These are phyloP conservation scores for Hypoxylon fragiforme DNA, from an alignment of 495 filamentous ascomycete genomes.

Conservation along the genomic window DNA sequence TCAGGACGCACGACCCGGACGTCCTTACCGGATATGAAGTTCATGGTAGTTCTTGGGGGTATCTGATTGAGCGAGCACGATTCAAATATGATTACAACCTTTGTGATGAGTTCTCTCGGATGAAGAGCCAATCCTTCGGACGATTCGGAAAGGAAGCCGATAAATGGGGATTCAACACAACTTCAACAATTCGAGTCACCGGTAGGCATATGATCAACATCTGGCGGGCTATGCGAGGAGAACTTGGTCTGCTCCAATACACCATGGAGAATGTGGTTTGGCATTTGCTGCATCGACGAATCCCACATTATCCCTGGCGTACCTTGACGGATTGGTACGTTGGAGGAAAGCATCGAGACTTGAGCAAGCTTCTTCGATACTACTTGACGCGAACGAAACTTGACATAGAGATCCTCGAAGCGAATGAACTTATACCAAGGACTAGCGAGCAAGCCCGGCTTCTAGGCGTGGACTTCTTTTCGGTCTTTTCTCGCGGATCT, in stretches of 20 bases:
- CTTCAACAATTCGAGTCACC: constrained; percentile 82
- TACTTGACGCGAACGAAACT: constrained; percentile 76
- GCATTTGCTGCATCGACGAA: constrained; percentile 85
- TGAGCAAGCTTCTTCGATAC: constrained; percentile 78
- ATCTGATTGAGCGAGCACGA: constrained; percentile 85
- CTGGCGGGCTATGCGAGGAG: constrained; percentile 92
- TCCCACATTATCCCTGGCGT: constrained; percentile 81
- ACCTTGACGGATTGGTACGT: constrained; percentile 82
- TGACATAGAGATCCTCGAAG: constrained; percentile 87
- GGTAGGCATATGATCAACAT: constrained; percentile 96
- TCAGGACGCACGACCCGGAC: constrained; percentile 83
- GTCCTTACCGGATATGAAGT: constrained; percentile 96
- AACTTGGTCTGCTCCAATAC: constrained; percentile 88
- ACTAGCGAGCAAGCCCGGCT: constrained; percentile 95
- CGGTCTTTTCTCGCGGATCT: constrained; percentile 88
- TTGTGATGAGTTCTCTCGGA: constrained; percentile 85
- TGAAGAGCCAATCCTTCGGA: constrained; percentile 78
- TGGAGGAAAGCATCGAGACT: constrained; percentile 64
- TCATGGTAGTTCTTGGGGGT: constrained; percentile 91
- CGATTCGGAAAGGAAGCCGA: constrained; percentile 84
- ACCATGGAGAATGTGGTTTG: constrained; percentile 97
- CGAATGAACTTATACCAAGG: constrained; percentile 83
- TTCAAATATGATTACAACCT: constrained; percentile 87
- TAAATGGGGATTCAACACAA: constrained; percentile 89
- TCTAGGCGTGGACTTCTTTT: constrained; percentile 93